Conservation (phyloP, 2,329 filamentous ascomycete genomes). For the Scortechinia acanthostroma region DNA sequence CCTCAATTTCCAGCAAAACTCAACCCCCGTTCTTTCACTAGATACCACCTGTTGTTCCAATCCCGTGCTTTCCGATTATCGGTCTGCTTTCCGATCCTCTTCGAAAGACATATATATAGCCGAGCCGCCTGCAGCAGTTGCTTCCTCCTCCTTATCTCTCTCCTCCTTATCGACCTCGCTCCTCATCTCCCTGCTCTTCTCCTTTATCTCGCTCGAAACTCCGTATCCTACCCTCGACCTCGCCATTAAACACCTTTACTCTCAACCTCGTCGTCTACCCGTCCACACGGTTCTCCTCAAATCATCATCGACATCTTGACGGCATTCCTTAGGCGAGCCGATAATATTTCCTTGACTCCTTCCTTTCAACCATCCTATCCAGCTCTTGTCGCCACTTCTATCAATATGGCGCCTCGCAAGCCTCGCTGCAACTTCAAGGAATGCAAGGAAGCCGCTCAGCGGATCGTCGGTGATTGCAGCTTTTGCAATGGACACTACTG, state of each 20-base stretch:
- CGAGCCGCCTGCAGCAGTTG: no score
- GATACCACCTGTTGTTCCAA: background rate
- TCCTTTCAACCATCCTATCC: no score
- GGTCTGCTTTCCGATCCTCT: no score
- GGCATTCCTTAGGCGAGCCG: no score
- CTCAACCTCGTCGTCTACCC: background rate
- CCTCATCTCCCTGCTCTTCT: background rate
- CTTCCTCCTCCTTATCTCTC: background rate
- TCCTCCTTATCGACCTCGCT: background rate
- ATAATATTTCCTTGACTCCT: no score
- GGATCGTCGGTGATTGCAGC: slow-evolving; percentile 90
- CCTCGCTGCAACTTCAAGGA: slow-evolving; percentile 82
- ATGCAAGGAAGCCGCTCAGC: slow-evolving; percentile 80
- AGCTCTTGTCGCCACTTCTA: background rate
- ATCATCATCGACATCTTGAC: no score
- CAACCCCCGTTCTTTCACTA: background rate
- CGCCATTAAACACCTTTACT: background rate
- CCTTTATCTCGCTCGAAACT: background rate
- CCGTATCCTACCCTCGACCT: no score
- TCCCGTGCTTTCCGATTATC: background rate
- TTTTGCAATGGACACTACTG: slow-evolving; percentile 95
- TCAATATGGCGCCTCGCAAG: slow-evolving; percentile 64
- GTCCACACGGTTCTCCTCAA: background rate
- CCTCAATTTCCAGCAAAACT: background rate
- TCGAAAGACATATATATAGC: background rate